Conservation (phyloP, 208 protist species). For the Trypanosoma grayi region DNA sequence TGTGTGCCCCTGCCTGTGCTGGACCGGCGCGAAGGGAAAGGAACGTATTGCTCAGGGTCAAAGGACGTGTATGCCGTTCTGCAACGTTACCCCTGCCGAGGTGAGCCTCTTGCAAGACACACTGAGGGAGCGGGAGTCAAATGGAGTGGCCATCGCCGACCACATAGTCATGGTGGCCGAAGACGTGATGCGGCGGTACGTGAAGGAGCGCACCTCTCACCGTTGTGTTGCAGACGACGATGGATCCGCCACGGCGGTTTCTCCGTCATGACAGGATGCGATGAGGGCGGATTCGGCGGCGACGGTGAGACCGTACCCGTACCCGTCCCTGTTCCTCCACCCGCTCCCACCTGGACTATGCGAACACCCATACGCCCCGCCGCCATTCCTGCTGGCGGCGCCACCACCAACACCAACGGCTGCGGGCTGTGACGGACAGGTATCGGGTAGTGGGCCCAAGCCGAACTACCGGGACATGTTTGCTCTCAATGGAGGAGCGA, state of each 20-base stretch:
- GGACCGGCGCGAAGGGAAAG: too few species aligned
- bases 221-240: conserved; percentile 6
- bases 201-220: conserved; percentile 22
- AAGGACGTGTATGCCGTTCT: conserved; percentile 2
- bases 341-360: conserved; percentile 6
- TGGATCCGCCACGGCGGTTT: background rate
- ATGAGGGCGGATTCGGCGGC: background rate
- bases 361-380: conserved; percentile 12
- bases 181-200: conserved; percentile 18
- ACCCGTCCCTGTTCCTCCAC: conserved; percentile 57
- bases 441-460: background rate
- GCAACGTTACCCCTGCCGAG: conserved; percentile 1
- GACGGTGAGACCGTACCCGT: conserved; percentile 32
- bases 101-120: background rate
- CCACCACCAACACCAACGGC: background rate
- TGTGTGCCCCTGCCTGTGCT: background rate
- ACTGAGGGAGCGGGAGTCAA: background rate
- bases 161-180: background rate
- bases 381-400: conserved; percentile 14
- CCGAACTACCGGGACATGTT: conserved; percentile 9
- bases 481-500: background rate
- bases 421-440: background rate
- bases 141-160: conserved; percentile 3
- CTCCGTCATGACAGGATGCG: conserved; percentile 3
- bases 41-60: too few species aligned